phyloP scores from a whole-genome alignment of 352 stramenopile genomes.

The Phytophthora crassamura region DNA sequence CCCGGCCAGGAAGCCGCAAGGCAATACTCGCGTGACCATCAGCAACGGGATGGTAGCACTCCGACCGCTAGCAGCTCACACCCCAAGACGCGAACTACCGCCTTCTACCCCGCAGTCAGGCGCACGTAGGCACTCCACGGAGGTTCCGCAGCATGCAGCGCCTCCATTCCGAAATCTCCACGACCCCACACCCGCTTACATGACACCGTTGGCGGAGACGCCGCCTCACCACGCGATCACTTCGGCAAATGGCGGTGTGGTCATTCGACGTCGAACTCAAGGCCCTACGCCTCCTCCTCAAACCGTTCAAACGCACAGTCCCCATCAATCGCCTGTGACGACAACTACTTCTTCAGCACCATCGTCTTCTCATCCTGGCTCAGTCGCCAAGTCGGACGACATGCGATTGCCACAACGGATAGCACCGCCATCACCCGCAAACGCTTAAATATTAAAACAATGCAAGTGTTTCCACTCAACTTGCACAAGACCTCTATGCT shows the following conservation, averaged over 20 bases:
- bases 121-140: conserved; percentile 20
- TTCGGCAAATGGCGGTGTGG: conserved; percentile 30
- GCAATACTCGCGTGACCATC: conserved; percentile 27
- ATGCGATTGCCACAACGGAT: conserved; percentile 30
- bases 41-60: conserved; percentile 37
- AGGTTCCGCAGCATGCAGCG: conserved; percentile 12
- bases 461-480: no score
- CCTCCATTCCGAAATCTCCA: conserved; percentile 9
- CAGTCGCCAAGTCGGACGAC: conserved; percentile 35
- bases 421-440: conserved; percentile 9
- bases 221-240: conserved; percentile 19
- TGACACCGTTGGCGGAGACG: conserved; percentile 8
- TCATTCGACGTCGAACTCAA: conserved; percentile 29
- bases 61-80: conserved; percentile 29
- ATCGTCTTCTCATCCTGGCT: background rate
- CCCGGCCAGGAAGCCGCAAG: conserved; percentile 20
- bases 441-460: conserved; percentile 20
- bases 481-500: no score
- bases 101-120: conserved; percentile 13
- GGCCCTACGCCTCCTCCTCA: conserved; percentile 6
- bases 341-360: conserved; percentile 1
- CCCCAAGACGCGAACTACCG: conserved; percentile 31
- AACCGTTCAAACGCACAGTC: conserved; percentile 12
- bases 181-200: conserved; percentile 8
- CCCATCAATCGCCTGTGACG: conserved; percentile 15